Base-by-base conservation (phyloP, 805 yeast species). In the Hanseniaspora clermontiae region DNA sequence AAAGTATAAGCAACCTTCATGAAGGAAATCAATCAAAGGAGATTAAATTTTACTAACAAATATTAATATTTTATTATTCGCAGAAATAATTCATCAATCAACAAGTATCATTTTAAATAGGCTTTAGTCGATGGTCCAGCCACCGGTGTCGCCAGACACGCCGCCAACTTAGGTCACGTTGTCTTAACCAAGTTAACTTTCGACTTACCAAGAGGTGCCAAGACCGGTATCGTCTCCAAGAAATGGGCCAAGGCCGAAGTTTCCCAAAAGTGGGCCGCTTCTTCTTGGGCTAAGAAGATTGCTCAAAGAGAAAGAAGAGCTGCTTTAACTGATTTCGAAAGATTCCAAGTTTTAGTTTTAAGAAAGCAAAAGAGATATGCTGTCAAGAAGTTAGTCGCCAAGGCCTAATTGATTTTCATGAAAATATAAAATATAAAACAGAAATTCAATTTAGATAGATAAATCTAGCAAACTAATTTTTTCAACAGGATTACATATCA, bases 241-340 rank as follows among this genome's bases (percentile, higher is more conserved):
- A 87, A 87, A 77, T 93, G 95, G 93, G 80, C 82, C 70, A 87
- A 93, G 73, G 84, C 95, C 68, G 90, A 83, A 67, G 79, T 91
- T 68, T 84, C 82, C 67, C 79, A 81, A 71, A 87, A 91, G 77
- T 93, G 97, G 97, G 82, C 85, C 66, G 78, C 84, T 68, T 78
- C 97, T 64, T 74, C 96, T 57, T 89, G 97, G 97, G 97, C 98
- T 72, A 87, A 91, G 86, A 90, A 89, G 82, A 84, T 93, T 70
- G 96, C 95, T 73, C 84, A 87, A 77, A 88, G 87, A 77, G 83
- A 85, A 77, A 87, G 83, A 77, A 87, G 98, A 83, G 77, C 95
- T 70, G 79, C 83, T 72, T 85, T 95, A 75, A 73, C 91, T 68
- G 99, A 93, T 78, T 93, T 93, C 71, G 96, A 93, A 82, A 90